phyloP scores from a whole-genome alignment of 805 yeast species.

The Yarrowia sp. region DNA sequence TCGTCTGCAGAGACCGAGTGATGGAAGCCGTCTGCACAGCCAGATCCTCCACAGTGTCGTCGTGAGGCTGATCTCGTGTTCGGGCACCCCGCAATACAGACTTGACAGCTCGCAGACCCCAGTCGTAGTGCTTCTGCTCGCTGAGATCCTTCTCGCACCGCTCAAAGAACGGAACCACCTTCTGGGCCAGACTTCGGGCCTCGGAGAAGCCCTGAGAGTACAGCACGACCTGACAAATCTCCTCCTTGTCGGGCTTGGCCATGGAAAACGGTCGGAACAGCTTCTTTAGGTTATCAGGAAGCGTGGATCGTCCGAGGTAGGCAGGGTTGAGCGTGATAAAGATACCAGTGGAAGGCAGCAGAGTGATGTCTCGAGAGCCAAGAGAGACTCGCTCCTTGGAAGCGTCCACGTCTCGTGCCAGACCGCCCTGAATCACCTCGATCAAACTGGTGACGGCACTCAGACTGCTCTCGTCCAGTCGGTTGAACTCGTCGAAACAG shows the following conservation, averaged over 20 bases:
- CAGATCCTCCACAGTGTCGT: background rate
- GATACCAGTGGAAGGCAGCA: constrained; percentile 49
- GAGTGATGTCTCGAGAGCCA: constrained; percentile 11
- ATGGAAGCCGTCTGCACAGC: constrained; percentile 38
- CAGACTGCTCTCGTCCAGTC: constrained; percentile 65
- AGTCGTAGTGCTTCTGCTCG: constrained; percentile 76
- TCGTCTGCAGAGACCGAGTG: constrained; percentile 54
- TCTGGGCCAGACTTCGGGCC: constrained; percentile 47
- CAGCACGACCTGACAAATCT: constrained; percentile 70
- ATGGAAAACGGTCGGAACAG: constrained; percentile 74
- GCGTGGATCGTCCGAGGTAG: constrained; percentile 73
- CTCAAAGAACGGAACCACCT: constrained; percentile 55
- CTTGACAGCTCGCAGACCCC: constrained; percentile 82
- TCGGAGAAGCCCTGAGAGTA: constrained; percentile 65
- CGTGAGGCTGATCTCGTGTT: background rate
- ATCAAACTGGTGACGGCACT: constrained; percentile 85
- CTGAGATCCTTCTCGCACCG: constrained; percentile 46
- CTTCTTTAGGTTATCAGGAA: constrained; percentile 84
- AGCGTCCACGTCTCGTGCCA: background rate
- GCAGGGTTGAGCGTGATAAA: constrained; percentile 91
- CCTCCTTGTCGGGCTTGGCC: constrained; percentile 63
- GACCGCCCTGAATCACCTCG: constrained; percentile 56
- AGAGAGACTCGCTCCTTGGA: background rate
- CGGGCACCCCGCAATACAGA: constrained; percentile 55
- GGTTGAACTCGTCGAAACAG: constrained; percentile 92